Conservation (phyloP, 140 eudicot species). For the Anethum foeniculum region DNA sequence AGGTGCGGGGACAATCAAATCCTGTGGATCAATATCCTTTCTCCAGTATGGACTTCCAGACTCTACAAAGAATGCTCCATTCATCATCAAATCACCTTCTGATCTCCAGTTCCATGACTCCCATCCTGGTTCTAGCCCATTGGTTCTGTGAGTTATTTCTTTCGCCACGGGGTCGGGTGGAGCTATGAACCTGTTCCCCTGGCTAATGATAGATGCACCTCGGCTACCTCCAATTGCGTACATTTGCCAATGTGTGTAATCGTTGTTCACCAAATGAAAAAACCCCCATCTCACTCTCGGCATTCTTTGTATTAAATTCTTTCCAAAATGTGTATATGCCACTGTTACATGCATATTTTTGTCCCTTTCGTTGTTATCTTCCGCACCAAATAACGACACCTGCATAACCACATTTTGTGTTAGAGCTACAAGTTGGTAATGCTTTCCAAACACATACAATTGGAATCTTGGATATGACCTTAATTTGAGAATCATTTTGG, state of each 20-base stretch:
- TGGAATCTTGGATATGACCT: too few species aligned
- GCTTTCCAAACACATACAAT: too few species aligned
- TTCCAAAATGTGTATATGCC: conserved; percentile 27
- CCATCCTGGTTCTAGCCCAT: conserved; percentile 35
- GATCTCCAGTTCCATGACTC: conserved; percentile 70
- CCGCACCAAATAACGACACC: conserved; percentile 29
- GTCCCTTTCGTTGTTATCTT: conserved; percentile 12
- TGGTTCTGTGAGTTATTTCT: conserved; percentile 32
- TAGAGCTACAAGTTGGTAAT: too few species aligned
- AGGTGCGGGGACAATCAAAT: conserved; percentile 31
- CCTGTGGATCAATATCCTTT: conserved; percentile 10
- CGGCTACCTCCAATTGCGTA: conserved; percentile 34
- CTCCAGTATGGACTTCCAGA: conserved; percentile 47
- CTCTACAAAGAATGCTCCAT: conserved; percentile 56
- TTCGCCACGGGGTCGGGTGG: conserved; percentile 17
- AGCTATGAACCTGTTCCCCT: conserved; percentile 36
- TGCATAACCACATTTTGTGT: background rate
- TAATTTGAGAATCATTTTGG: too few species aligned
- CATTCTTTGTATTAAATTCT: conserved; percentile 26
- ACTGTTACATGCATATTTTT: conserved; percentile 23
- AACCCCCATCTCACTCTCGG: conserved; percentile 30
- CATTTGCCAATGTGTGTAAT: conserved; percentile 25
- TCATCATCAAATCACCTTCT: conserved; percentile 51
- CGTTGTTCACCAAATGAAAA: conserved; percentile 31
- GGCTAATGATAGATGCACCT: conserved; percentile 24